These are phyloP conservation scores for Rhinocladiella similis DNA, from an alignment of 2,329 filamentous ascomycete genomes.

Conservation along the genomic window DNA sequence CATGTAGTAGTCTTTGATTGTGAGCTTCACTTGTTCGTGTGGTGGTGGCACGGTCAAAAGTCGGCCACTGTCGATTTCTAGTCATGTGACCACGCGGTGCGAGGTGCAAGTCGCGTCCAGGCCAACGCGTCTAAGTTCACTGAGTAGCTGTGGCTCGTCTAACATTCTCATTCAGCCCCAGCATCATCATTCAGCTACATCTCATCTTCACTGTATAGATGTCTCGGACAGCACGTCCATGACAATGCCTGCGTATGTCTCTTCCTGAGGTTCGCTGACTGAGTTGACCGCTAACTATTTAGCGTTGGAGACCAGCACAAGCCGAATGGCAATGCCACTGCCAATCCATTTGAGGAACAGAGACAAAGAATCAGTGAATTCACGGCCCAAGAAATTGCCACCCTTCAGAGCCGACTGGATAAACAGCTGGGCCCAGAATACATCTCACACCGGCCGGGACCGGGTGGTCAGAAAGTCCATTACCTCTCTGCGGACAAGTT, in stretches of 20 bases:
- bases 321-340: conserved; percentile 32
- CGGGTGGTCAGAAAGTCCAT: conserved; percentile 81
- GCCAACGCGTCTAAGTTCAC: too few species aligned
- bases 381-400: conserved; percentile 87
- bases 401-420: conserved; percentile 80
- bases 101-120: too few species aligned
- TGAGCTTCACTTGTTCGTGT: too few species aligned
- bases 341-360: conserved; percentile 78
- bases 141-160: too few species aligned
- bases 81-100: too few species aligned
- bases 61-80: too few species aligned
- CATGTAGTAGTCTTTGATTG: too few species aligned
- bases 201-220: background rate
- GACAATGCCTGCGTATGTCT: conserved; percentile 11
- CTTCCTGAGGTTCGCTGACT: background rate
- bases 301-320: conserved; percentile 32
- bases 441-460: conserved; percentile 81
- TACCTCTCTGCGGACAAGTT: conserved; percentile 97
- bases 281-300: background rate
- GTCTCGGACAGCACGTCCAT: background rate
- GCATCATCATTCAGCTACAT: too few species aligned
- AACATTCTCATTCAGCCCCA: too few species aligned
- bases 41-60: too few species aligned
- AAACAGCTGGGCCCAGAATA: conserved; percentile 96
- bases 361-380: conserved; percentile 72